phyloP scores from a whole-genome alignment of 2,329 filamentous ascomycete genomes.

The Pseudogymnoascus sp. region DNA sequence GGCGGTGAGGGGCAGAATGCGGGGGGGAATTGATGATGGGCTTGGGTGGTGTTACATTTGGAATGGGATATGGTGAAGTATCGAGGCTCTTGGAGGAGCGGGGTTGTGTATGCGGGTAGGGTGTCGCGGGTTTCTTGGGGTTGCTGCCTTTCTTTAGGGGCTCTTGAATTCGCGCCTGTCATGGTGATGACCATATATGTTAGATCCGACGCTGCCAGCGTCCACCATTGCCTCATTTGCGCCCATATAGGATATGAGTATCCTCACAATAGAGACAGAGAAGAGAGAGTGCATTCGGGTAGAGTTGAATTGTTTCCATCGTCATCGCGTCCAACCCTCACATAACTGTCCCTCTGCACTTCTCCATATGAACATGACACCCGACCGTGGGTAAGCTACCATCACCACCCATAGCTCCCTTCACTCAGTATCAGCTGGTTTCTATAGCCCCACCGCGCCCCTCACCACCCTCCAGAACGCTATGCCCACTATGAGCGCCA shows the following conservation, averaged over 20 bases:
- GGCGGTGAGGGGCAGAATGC: constrained; percentile 7
- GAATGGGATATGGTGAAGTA: background rate
- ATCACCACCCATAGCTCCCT: background rate
- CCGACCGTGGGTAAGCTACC: background rate
- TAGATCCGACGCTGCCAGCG: background rate
- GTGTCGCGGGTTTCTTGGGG: background rate
- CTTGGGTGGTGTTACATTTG: background rate
- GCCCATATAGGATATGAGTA: background rate
- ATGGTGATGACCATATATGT: background rate
- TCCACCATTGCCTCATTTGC: background rate
- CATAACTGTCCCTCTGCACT: background rate
- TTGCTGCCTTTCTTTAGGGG: too few relatives aligned
- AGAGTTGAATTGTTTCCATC: background rate
- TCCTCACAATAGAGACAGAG: background rate
- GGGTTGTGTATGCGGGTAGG: background rate
- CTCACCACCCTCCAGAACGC: constrained; percentile 9
- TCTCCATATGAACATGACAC: background rate
- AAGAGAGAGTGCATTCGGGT: background rate
- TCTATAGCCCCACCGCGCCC: background rate
- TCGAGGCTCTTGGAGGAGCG: background rate
- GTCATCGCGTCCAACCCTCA: background rate
- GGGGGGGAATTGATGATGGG: background rate
- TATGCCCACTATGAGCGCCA: constrained; percentile 8
- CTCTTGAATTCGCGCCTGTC: background rate
- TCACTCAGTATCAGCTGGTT: constrained; percentile 5